phyloP scores from a whole-genome alignment of 768 basidiomycete genomes.

The Trametes elegans region DNA sequence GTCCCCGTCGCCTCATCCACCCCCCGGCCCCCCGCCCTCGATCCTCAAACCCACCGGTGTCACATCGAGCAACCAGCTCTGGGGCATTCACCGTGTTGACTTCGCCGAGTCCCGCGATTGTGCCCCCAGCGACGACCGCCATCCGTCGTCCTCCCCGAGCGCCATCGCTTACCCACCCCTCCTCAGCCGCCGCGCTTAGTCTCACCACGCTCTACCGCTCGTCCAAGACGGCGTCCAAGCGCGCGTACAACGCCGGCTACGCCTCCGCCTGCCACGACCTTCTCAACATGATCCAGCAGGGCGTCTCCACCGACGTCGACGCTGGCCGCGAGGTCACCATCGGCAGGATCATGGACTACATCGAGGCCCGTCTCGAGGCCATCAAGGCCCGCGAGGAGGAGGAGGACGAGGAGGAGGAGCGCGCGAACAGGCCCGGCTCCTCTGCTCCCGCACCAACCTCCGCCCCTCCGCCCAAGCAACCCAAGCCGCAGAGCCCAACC shows the following conservation, averaged over 20 bases:
- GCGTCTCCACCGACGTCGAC: constrained; percentile 61
- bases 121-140: no score
- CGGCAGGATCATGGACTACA: constrained; percentile 81
- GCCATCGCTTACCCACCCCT: constrained; percentile 6
- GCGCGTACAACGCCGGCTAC: constrained; percentile 80
- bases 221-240: constrained; percentile 71
- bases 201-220: constrained; percentile 85
- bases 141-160: no score
- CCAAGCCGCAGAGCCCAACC: constrained; percentile 10
- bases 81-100: no score
- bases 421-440: constrained; percentile 38
- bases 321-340: constrained; percentile 63
- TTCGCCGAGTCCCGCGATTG: no score
- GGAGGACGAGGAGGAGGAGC: constrained; percentile 79
- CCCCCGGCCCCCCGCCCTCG: constrained; percentile 12
- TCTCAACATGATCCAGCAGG: constrained; percentile 79
- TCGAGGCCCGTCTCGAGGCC: constrained; percentile 77
- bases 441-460: constrained; percentile 15
- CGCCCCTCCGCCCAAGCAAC: constrained; percentile 16
- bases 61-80: no score
- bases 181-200: constrained; percentile 74
- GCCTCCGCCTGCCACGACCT: constrained; percentile 78
- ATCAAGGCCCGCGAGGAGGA: constrained; percentile 74
- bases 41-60: no score
- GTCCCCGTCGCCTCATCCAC: neutral